Evolutionary conservation across 805 yeast genomes (phyloP).

Genomic region (Phaffomyces antillensis): DNA sequence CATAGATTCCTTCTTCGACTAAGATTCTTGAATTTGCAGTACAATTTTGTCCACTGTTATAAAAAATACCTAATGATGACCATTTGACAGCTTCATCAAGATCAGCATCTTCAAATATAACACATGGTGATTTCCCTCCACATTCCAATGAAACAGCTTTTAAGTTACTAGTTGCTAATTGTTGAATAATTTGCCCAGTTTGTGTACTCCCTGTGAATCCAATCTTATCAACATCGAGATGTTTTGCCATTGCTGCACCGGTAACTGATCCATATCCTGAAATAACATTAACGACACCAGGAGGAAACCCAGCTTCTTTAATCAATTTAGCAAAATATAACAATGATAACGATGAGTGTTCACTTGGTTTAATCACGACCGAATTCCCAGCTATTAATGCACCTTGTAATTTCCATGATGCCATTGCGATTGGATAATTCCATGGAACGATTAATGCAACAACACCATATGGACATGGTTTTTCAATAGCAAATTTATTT

Average conservation of each 20-base stretch:
- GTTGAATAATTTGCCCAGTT: conserved; percentile 61
- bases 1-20: conserved; percentile 50
- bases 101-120: conserved; percentile 58
- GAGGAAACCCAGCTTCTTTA: conserved; percentile 68
- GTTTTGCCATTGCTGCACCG: conserved; percentile 61
- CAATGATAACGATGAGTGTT: conserved; percentile 68
- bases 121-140: conserved; percentile 66
- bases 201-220: conserved; percentile 63
- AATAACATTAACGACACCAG: conserved; percentile 68
- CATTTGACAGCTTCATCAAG: conserved; percentile 59
- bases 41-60: conserved; percentile 63
- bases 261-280: conserved; percentile 67
- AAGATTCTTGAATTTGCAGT: conserved; percentile 59
- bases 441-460: conserved; percentile 82
- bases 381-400: conserved; percentile 74
- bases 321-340: conserved; percentile 53
- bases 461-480: conserved; percentile 71
- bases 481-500: conserved; percentile 56
- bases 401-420: conserved; percentile 73
- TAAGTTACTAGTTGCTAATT: conserved; percentile 51
- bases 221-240: conserved; percentile 48
- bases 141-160: conserved; percentile 64
- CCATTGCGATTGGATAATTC: conserved; percentile 80
- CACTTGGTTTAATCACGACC: conserved; percentile 66
- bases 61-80: conserved; percentile 60